phyloP scores from a whole-genome alignment of 2,329 filamentous ascomycete genomes.

The Aspergillus caelatus region DNA sequence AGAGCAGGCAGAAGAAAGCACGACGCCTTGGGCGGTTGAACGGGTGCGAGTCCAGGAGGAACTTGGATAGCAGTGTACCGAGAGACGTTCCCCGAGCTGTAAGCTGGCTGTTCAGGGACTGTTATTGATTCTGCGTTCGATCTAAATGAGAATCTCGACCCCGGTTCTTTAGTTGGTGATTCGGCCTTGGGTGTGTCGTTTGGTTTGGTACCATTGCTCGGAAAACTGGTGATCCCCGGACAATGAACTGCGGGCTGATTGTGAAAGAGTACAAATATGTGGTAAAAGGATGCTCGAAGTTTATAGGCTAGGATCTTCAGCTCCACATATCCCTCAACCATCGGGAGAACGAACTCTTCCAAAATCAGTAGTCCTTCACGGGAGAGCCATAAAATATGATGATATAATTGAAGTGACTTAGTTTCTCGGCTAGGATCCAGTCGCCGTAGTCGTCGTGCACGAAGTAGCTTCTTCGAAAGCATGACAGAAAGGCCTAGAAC shows the following conservation, averaged over 20 bases:
- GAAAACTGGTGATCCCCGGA: constrained; percentile 53
- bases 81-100: not conserved
- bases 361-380: constrained; percentile 87
- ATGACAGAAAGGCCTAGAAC: constrained; percentile 88
- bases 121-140: constrained; percentile 20
- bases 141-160: constrained; percentile 23
- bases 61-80: constrained; percentile 18
- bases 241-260: constrained; percentile 79
- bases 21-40: constrained; percentile 46
- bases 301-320: constrained; percentile 90
- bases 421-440: constrained; percentile 79
- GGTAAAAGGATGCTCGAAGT: constrained; percentile 89
- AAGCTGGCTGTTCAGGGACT: constrained; percentile 8
- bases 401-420: constrained; percentile 79
- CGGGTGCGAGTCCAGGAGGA: constrained; percentile 42
- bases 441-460: constrained; percentile 78
- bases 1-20: constrained; percentile 78
- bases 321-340: constrained; percentile 76
- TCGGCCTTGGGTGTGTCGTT: constrained; percentile 31
- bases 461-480: constrained; percentile 79
- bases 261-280: constrained; percentile 95
- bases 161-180: constrained; percentile 21
- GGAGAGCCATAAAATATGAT: constrained; percentile 93
- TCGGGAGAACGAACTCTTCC: constrained; percentile 82
- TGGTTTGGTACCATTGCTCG: constrained; percentile 29